Base-by-base conservation (phyloP, 2,329 filamentous ascomycete genomes). In the Dactylella cylindrospora region DNA sequence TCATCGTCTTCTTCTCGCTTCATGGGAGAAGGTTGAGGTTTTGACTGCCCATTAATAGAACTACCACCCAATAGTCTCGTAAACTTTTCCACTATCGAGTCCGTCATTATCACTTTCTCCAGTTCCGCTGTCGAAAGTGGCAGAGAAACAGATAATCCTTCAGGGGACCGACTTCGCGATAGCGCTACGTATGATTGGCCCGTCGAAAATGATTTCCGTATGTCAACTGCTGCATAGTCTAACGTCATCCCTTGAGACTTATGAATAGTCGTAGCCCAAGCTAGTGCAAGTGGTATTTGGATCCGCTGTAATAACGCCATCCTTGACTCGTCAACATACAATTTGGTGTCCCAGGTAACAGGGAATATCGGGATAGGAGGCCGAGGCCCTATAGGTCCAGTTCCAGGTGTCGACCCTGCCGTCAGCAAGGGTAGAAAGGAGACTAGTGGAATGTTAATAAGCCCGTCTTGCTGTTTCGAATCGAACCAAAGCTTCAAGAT, bases 161-260 rank as follows among this genome's bases (percentile, higher is more conserved):
- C 68, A 2, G 83, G 72, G 7, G 73, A 75, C 12, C 74, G 75
- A n/a, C 79, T 80, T 64, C 81, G 72, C 15, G 78, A 81, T 12
- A 84, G 73, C n/a, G 80, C 81, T 5, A 85, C 83, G 53, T 85
- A 85, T 0, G 78, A 77, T 70, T 84, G 81, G 0, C 81, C 80
- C 22, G 76, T 73, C 54, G 79, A 79, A 66, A 84, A 85, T 0
- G 75, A 75, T 3, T 70, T 69, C 0, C 70, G 68, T 3, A 85
- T 68, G 67, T 84, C 72, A 1, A 85, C 79, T 1, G 78, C 74
- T 1, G 81, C 80, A 3, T 76, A 75, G 15, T 84, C 77, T 3
- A 86, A 72, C 1, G 81, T 84, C 74, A 84, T 79, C 2, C 82
- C 80, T 71, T 85, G 80, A 3, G 76, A 76, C 69, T 83, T 84